Base-by-base conservation (phyloP, 495 filamentous ascomycete genomes). In the Lineolata rhizophorae region DNA sequence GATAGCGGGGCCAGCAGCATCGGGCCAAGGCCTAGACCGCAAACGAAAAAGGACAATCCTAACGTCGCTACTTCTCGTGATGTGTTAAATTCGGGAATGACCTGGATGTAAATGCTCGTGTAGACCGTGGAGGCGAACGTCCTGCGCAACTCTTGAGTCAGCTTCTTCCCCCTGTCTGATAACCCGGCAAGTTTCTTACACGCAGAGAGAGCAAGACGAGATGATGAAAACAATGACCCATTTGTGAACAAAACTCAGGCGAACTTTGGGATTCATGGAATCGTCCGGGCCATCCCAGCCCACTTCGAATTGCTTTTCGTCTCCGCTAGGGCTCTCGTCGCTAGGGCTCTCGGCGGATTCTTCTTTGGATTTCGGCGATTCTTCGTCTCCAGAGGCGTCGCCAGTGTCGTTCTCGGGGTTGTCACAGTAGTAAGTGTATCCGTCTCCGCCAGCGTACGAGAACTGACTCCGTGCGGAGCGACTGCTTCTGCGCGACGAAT, bases 81-180 rank as follows among this genome's bases (percentile, higher is more conserved):
- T 36, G 64, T 62, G 29, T 62, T 45, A 43, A 90, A 90, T 29
- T 90, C 77, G n/a, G 51, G 48, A 32, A 67, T 74, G 44, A 93
- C 61, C 49, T 92, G 83, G n/a, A 22, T 46, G 51, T 94, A 95
- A 0, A 76, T 90, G 5, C 67, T 67, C 2, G 82, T 85, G 46
- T 97, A 94, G 44, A 91, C 70, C 1, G 82, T 84, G 14, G 77
- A 85, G 2, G 80, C 67, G 49, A 79, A 85, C 4, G 85, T 94
- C 30, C 79, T 85, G 46, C 34, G 0, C 14, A 26, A 34, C 31
- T 20, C 18, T 6, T 16, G 1, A 13, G 24, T 41, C 29, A 42
- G 31, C 13, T 32, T 28, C 13, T 4, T 13, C 21, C 18, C 22
- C 9, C 28, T 20, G 34, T 16, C 8, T 1, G 15, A 26, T 13